phyloP scores from a whole-genome alignment of 345 rosid genomes.

The Eucalyptus brandiana region DNA sequence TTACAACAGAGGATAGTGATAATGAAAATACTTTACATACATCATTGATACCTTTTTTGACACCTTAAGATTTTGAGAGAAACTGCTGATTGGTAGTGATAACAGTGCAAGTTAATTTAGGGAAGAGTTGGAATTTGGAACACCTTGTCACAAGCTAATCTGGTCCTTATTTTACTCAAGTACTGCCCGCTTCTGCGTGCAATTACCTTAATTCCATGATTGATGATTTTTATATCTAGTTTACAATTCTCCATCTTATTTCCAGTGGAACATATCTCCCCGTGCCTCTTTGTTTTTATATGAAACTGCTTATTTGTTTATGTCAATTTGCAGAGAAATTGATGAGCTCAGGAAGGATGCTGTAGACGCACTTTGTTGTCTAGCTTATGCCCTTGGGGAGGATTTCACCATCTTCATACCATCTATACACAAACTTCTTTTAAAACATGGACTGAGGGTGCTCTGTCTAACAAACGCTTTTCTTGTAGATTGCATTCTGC shows the following conservation, averaged over 20 bases:
- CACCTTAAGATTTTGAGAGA: neutral
- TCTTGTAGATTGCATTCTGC: neutral
- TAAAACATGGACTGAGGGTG: constrained; percentile 67
- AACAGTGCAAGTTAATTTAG: neutral
- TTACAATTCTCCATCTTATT: neutral
- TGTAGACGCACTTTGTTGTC: constrained; percentile 93
- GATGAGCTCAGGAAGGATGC: constrained; percentile 93
- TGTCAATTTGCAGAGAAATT: constrained; percentile 46
- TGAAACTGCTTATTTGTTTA: neutral
- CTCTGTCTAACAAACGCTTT: neutral
- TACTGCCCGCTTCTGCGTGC: neutral
- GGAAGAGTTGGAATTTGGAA: neutral
- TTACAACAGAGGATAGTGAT: neutral
- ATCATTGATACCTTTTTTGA: neutral
- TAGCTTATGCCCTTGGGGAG: constrained; percentile 96
- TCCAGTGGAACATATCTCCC: neutral
- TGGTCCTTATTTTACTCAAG: neutral
- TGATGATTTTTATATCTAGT: neutral
- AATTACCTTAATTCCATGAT: neutral
- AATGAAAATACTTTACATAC: neutral
- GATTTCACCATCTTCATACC: constrained; percentile 92
- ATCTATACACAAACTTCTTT: constrained; percentile 77
- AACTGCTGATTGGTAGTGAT: neutral
- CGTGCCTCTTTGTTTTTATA: neutral
- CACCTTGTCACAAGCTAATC: neutral